A percentile compares a stretch with the other conserved stretches of the same genome.
Evolutionary conservation across 176 grass and related monocot genomes (phyloP).

Genomic region (Oryza glaberrima): DNA sequence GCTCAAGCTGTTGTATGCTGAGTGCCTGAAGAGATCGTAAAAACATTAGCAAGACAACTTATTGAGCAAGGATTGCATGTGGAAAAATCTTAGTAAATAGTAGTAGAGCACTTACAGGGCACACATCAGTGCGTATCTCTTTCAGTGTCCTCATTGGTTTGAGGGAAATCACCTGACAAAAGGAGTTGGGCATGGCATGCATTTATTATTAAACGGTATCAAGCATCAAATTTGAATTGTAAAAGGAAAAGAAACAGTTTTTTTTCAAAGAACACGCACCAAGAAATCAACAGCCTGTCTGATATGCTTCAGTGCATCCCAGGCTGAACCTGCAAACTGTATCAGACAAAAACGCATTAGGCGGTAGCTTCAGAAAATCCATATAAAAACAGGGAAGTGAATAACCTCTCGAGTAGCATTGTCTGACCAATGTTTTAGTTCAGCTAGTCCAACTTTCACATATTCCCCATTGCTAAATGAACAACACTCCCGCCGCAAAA

Average conservation of each 20-base stretch:
- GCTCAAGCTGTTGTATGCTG: constrained; percentile 83
- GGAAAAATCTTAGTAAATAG: constrained; percentile 30
- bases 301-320: constrained; percentile 81
- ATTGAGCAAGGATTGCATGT: constrained; percentile 17
- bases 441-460: constrained; percentile 77
- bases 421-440: constrained; percentile 83
- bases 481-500: constrained; percentile 87
- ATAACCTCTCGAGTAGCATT: constrained; percentile 80
- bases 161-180: constrained; percentile 76
- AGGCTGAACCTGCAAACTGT: constrained; percentile 79
- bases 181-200: neutral
- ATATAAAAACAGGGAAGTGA: constrained; percentile 31
- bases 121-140: constrained; percentile 87
- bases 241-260: neutral
- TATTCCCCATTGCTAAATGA: constrained; percentile 93
- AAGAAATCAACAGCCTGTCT: constrained; percentile 90
- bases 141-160: constrained; percentile 80
- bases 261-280: constrained; percentile 50
- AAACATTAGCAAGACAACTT: constrained; percentile 26
- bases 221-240: constrained; percentile 10
- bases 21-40: constrained; percentile 67
- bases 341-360: constrained; percentile 48
- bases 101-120: constrained; percentile 59
- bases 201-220: constrained; percentile 31
- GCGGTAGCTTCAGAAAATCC: constrained; percentile 29